Evolutionary conservation across 2,329 filamentous ascomycete species (phyloP).

Genomic region (Penicillium janthinellum): DNA sequence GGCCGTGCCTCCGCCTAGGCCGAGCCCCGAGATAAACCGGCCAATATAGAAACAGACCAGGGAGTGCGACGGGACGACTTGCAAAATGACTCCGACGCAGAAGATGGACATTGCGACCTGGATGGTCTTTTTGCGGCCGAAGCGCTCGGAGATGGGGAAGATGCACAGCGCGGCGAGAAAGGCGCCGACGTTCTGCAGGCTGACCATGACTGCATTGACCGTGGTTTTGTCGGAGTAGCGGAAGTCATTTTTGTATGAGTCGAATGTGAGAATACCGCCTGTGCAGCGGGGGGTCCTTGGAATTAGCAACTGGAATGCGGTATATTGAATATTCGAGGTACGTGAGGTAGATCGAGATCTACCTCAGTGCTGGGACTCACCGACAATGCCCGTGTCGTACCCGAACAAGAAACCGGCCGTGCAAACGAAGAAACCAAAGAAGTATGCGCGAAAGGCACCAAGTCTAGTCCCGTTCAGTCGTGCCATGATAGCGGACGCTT

Average conservation of each 20-base stretch:
- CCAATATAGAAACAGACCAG: slow-evolving; percentile 51
- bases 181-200: slow-evolving; percentile 54
- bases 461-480: slow-evolving; percentile 22
- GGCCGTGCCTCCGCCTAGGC: slow-evolving; percentile 49
- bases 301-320: neutral
- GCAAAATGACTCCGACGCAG: slow-evolving; percentile 44
- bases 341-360: neutral
- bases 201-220: slow-evolving; percentile 51
- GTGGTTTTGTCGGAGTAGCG: slow-evolving; percentile 46
- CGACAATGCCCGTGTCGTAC: slow-evolving; percentile 40
- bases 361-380: slow-evolving; percentile 10
- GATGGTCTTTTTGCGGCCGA: slow-evolving; percentile 50
- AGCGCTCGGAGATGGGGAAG: slow-evolving; percentile 49
- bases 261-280: slow-evolving; percentile 49
- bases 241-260: slow-evolving; percentile 47
- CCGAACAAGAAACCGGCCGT: slow-evolving; percentile 37
- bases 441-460: slow-evolving; percentile 27
- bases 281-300: neutral
- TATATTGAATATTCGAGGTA: neutral
- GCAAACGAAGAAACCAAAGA: slow-evolving; percentile 29
- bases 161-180: slow-evolving; percentile 55
- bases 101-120: slow-evolving; percentile 48
- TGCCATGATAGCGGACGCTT: slow-evolving; percentile 7
- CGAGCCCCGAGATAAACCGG: slow-evolving; percentile 50
- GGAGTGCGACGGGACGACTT: slow-evolving; percentile 52